Base-by-base conservation (phyloP, 352 stramenopile genomes). In the Pythium coloratum region DNA sequence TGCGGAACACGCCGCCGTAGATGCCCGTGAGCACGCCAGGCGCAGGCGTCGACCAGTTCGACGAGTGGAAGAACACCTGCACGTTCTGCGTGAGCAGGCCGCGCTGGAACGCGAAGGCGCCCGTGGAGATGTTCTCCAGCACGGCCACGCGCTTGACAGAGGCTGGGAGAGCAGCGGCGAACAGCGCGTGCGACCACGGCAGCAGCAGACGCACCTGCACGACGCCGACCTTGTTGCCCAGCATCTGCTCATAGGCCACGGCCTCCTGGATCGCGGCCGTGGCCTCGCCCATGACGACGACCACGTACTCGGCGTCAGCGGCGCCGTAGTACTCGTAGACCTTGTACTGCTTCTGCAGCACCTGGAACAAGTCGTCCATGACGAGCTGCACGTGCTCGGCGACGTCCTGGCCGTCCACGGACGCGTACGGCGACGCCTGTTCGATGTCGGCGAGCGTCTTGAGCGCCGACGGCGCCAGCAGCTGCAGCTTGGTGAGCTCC, bases 261-360 rank as follows among this genome's bases (percentile, higher is more conserved):
- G 81, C 86, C 28, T 90, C 74, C 54, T 88, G 78, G 16, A 89
- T 63, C 10, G 78, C 81, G 9, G 71, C 69, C 2, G 79, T 73
- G 2, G 84, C 87, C 33, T 91, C 79, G 47, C 85, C 85, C 14
- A 92, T 76, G 55, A 91, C 80, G 10, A 94, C 83, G 38, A 94
- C 70, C 4, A 93, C 85, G 64, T 69, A 70, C 74, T 92, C 80
- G 20, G 87, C 87, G 51, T 95, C 81, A 5, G 71, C 14, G 0
- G 76, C 72, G 47, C 87, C 87, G 42, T 77, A 71, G 72, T 95
- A 94, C 70, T 95, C 87, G 75, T 91, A 93, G 53, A 94, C 75
- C 24, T 82, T 78, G 76, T 93, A 93, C 70, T 92, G 82, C 57
- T 81, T 80, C 70, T 90, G 81, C 30, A 91, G 76, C 34, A 90